Base-by-base conservation (phyloP, 371 early-diverging fungal species). In the Catenaria anguillulae region DNA sequence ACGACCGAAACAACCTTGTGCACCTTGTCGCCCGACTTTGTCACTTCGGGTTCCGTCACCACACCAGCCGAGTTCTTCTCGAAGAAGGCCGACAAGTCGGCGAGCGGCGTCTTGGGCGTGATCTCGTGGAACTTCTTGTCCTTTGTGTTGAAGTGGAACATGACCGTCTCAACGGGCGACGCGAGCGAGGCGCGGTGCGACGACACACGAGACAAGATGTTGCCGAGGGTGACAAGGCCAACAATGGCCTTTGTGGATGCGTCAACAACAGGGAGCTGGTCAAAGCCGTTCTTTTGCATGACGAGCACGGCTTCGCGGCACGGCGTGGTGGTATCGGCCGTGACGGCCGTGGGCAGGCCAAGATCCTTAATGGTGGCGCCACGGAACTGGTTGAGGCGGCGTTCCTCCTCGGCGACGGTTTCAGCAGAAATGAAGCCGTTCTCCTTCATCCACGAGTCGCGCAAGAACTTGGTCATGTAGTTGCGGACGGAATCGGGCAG, bases 401-500 rank as follows among this genome's bases (percentile, higher is more conserved):
- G 55, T 55, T 64, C 71, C 61, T 75, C 76, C n/a, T 40, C 69
- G 70, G 70, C 68, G 40, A 73, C 74, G 56, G 71, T 71, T 55
- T 67, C 59, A 36, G 80, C 76, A 60, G 84, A 87, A 33, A 86
- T 74, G 70, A 88, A 87, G 6, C 80, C 82, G 67, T 82, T 79
- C 60, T 74, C 68, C 66, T 80, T 76, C 94, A 97, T 93, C 97
- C 97, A 97, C 60, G 85, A 89, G 68, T 95, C 97, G 70, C 84
- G 89, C 60, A 81, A 66, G 63, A 73, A 92, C 74, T 94, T 96
- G 65, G 91, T 88, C 95, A 96, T 95, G 75, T 97, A 97, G 77
- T 97, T 97, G 65, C 95, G 84, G 56, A 95, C 92, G 0, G 94
- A 92, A 74, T 96, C 98, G 33, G 97, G 88, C 58, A 97, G 76